Percentiles rank a stretch among this genome's conserved stretches.
Conservation (phyloP, 2,329 filamentous ascomycete genomes). For the Mycosphaerelloides madeirae region DNA sequence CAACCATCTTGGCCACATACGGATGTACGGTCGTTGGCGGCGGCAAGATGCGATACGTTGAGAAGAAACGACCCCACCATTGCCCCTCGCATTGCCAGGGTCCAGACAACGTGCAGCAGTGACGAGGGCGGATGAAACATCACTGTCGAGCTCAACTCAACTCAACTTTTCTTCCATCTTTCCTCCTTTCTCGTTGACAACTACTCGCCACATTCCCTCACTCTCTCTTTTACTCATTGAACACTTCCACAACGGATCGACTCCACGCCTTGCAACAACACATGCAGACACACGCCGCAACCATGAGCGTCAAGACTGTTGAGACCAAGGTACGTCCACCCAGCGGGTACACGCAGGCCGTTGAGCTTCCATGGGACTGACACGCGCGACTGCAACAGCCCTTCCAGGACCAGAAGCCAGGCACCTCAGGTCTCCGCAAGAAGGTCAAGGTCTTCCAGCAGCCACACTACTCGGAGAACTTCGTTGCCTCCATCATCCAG, state of each 20-base stretch:
- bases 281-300: constrained; percentile 12
- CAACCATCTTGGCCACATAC: too few relatives aligned
- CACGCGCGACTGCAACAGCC: background rate
- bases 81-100: background rate
- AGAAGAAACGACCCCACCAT: background rate
- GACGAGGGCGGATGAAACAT: background rate
- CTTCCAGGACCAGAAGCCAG: constrained; percentile 83
- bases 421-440: constrained; percentile 98
- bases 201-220: too few relatives aligned
- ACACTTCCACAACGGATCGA: constrained; percentile 5
- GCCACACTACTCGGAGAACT: constrained; percentile 91
- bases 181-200: background rate
- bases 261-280: constrained; percentile 7
- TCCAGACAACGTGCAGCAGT: background rate
- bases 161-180: background rate
- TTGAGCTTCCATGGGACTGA: background rate
- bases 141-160: too few relatives aligned
- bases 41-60: background rate
- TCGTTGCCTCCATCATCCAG: constrained; percentile 87
- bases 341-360: background rate
- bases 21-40: background rate
- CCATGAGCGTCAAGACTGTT: constrained; percentile 74
- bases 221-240: too few relatives aligned
- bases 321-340: constrained; percentile 47
- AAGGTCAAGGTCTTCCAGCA: constrained; percentile 98